These are phyloP conservation scores for Sisymbrium altissimum DNA, from an alignment of 345 rosid species.

Conservation along the genomic window DNA sequence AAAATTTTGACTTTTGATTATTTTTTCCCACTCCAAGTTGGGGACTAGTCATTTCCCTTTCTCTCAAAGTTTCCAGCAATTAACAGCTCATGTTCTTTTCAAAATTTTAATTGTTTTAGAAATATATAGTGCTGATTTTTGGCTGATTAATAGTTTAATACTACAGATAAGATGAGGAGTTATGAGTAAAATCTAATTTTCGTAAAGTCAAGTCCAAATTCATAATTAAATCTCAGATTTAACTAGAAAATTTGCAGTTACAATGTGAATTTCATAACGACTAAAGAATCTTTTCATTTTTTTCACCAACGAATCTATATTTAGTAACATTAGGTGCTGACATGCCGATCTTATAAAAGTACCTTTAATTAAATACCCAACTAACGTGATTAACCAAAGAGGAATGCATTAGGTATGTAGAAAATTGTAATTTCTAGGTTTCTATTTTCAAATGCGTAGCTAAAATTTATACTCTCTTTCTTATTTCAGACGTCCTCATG, in stretches of 20 bases:
- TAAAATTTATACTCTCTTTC: background rate
- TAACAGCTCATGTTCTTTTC: slow-evolving; percentile 19
- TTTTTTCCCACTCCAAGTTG: slow-evolving; percentile 13
- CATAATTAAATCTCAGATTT: background rate
- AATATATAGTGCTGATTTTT: background rate
- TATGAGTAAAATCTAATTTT: background rate
- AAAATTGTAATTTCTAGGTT: background rate
- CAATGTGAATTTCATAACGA: slow-evolving; percentile 3
- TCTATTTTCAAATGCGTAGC: slow-evolving; percentile 1
- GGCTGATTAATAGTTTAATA: background rate
- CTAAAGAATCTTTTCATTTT: background rate
- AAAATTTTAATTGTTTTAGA: background rate
- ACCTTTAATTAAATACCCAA: background rate
- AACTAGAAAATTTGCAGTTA: background rate
- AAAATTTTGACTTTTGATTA: slow-evolving; percentile 15
- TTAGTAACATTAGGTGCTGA: background rate
- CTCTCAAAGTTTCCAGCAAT: slow-evolving; percentile 10
- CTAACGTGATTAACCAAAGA: slow-evolving; percentile 21
- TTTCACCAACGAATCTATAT: background rate
- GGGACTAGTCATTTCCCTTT: slow-evolving; percentile 32
- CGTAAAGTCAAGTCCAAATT: background rate
- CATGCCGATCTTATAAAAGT: slow-evolving; percentile 5
- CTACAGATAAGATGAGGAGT: background rate
- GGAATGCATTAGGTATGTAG: slow-evolving; percentile 24
- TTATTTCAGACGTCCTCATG: background rate